phyloP scores from a whole-genome alignment of 257 asterid genomes.

The Cinchona pubescens region DNA sequence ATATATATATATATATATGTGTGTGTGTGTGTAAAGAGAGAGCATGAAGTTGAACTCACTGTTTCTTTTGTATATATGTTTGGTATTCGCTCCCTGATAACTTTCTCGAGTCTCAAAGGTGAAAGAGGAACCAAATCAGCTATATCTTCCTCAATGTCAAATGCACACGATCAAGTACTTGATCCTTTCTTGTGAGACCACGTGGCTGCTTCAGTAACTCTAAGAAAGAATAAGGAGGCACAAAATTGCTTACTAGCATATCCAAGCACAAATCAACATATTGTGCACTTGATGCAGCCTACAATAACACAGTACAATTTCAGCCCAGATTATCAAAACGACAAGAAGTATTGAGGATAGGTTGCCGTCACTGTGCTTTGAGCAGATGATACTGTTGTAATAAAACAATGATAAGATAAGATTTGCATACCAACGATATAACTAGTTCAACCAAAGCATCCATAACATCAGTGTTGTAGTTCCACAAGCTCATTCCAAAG shows the following conservation, averaged over 20 bases:
- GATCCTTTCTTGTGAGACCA: constrained; percentile 60
- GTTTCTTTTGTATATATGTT: constrained; percentile 39
- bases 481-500: constrained; percentile 75
- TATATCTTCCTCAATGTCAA: constrained; percentile 57
- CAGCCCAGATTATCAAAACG: constrained; percentile 9
- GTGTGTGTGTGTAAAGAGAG: too few relatives aligned
- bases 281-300: constrained; percentile 82
- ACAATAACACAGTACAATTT: constrained; percentile 2
- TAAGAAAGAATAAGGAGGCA: constrained; percentile 54
- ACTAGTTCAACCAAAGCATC: constrained; percentile 72
- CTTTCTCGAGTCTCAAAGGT: constrained; percentile 66
- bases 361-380: too few relatives aligned
- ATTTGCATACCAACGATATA: constrained; percentile 58
- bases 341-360: not conserved
- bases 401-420: constrained; percentile 7
- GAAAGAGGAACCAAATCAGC: constrained; percentile 71
- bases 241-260: constrained; percentile 74
- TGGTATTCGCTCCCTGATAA: constrained; percentile 67
- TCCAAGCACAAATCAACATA: constrained; percentile 77
- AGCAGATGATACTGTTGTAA: too few relatives aligned
- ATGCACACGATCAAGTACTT: constrained; percentile 80
- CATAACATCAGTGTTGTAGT: constrained; percentile 74
- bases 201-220: constrained; percentile 52
- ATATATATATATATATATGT: too few relatives aligned
- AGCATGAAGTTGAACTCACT: constrained; percentile 40